These are phyloP conservation scores for Aspergillus sp. DNA, from an alignment of 2,329 filamentous ascomycete genomes.

Conservation along the genomic window DNA sequence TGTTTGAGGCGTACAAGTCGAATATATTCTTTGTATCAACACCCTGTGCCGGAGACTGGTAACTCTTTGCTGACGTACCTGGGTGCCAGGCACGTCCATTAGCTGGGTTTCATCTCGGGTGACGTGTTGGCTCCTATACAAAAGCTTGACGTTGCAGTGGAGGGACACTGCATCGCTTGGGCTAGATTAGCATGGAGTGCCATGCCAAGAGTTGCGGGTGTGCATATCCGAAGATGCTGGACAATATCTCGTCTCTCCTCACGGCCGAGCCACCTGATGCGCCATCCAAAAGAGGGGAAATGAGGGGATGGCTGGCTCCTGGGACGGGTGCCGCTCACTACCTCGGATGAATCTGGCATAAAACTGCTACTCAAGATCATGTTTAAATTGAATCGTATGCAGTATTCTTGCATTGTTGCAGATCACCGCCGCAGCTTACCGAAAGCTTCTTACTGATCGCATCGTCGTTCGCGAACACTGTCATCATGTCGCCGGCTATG, in stretches of 20 bases:
- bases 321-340: not conserved
- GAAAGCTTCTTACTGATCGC: not conserved
- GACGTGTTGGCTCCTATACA: no score
- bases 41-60: no score
- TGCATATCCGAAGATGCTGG: not conserved
- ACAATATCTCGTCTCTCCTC: not conserved
- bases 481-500: not conserved
- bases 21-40: no score
- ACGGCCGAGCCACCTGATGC: not conserved
- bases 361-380: not conserved
- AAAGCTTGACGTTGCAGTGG: no score
- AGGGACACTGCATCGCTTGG: no score
- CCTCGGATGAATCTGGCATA: not conserved
- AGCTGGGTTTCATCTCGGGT: no score
- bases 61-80: no score
- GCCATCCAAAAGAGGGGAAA: not conserved
- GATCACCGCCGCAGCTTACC: no score
- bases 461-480: not conserved
- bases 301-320: not conserved
- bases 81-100: no score
- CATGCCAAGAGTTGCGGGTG: not conserved
- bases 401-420: not conserved
- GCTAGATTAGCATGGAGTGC: no score
- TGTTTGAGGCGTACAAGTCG: no score
- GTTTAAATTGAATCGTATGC: not conserved